These are phyloP conservation scores for Myochromella boudieri DNA, from an alignment of 768 basidiomycete species.

Conservation along the genomic window DNA sequence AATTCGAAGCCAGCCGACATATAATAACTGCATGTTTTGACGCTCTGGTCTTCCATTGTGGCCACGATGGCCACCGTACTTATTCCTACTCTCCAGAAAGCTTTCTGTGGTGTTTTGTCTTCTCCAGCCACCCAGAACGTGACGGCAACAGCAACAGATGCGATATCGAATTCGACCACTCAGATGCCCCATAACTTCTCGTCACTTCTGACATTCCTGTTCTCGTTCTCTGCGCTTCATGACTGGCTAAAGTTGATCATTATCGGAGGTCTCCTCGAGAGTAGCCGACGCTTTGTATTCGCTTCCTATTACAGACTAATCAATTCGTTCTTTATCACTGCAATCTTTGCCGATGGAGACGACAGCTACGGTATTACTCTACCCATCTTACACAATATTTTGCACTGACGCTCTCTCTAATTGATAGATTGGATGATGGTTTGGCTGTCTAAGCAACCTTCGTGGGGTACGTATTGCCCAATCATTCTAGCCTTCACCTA, in stretches of 20 bases:
- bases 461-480: slow-evolving; percentile 44
- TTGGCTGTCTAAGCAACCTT: slow-evolving; percentile 56
- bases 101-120: not conserved
- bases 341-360: slow-evolving; percentile 45
- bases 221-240: slow-evolving; percentile 42
- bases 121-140: not conserved
- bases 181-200: slow-evolving; percentile 11
- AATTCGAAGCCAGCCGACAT: too few species aligned
- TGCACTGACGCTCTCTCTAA: not conserved
- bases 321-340: slow-evolving; percentile 50
- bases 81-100: too few species aligned
- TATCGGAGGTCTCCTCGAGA: slow-evolving; percentile 53
- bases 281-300: slow-evolving; percentile 38
- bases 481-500: not conserved
- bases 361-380: slow-evolving; percentile 22
- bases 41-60: too few species aligned
- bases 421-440: slow-evolving; percentile 54
- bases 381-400: not conserved
- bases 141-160: not conserved
- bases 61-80: too few species aligned
- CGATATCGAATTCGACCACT: not conserved
- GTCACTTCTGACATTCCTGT: slow-evolving; percentile 17
- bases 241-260: slow-evolving; percentile 55
- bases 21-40: too few species aligned
- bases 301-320: slow-evolving; percentile 34